These are phyloP conservation scores for Endogone sp. DNA, from an alignment of 192 early-diverging fungal genomes.

Conservation along the genomic window DNA sequence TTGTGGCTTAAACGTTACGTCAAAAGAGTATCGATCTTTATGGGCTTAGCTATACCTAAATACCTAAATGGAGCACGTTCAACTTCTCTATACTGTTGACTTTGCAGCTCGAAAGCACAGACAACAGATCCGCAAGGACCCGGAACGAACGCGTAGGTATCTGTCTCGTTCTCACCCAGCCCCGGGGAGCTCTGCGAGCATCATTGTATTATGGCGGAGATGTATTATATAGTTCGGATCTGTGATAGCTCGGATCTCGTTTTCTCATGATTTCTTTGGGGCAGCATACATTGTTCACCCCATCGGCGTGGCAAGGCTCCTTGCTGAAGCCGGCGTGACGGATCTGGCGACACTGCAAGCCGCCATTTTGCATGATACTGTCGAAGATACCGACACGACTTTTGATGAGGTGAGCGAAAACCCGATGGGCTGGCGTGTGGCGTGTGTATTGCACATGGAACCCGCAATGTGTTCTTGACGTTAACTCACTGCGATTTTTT, in stretches of 20 bases:
- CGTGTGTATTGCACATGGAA: too few species aligned
- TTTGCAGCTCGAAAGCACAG: conserved; percentile 55
- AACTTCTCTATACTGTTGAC: conserved; percentile 27
- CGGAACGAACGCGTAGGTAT: conserved; percentile 33
- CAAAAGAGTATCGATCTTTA: too few species aligned
- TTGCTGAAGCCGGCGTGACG: conserved; percentile 45
- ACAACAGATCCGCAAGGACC: conserved; percentile 50
- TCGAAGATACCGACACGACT: conserved; percentile 64
- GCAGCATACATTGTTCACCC: conserved; percentile 63
- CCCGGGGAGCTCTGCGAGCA: too few species aligned
- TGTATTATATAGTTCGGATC: too few species aligned
- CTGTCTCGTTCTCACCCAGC: too few species aligned
- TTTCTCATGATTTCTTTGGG: too few species aligned
- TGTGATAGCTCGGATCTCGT: too few species aligned
- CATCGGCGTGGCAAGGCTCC: conserved; percentile 46
- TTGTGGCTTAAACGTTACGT: too few species aligned
- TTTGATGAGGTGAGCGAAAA: conserved; percentile 41
- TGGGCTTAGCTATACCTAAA: too few species aligned
- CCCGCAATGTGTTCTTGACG: conserved; percentile 2
- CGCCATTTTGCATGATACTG: conserved; percentile 64
- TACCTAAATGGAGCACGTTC: conserved; percentile 4
- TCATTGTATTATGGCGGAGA: too few species aligned
- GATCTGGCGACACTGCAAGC: conserved; percentile 44
- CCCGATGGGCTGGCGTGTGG: neutral
- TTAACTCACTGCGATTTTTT: too few species aligned